Evolutionary conservation across 2,329 filamentous ascomycete genomes (phyloP).

Genomic region (Nemania diffusa): DNA sequence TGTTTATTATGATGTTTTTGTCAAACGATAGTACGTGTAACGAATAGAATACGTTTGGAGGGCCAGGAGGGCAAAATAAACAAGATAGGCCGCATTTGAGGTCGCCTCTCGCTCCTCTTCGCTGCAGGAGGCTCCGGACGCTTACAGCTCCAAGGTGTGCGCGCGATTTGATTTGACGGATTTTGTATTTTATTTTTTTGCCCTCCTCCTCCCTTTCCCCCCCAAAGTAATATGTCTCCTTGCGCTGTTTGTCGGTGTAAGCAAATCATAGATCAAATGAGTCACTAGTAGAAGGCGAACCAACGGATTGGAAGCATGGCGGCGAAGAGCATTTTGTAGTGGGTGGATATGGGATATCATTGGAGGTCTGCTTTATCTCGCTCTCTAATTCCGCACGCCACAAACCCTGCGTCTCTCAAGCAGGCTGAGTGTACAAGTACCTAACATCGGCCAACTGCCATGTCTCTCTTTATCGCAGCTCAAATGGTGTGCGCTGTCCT

Average conservation of each 20-base stretch:
- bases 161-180: slow-evolving; percentile 18
- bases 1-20: not conserved
- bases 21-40: not conserved
- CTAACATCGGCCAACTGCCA: slow-evolving; percentile 22
- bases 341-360: slow-evolving; percentile 33
- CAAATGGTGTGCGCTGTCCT: slow-evolving; percentile 12
- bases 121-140: slow-evolving; percentile 20
- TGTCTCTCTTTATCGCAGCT: slow-evolving; percentile 12
- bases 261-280: slow-evolving; percentile 13
- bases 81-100: slow-evolving; percentile 31
- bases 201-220: not conserved
- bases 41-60: not conserved
- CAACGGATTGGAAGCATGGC: slow-evolving; percentile 1
- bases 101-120: slow-evolving; percentile 33
- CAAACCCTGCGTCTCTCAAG: slow-evolving; percentile 21
- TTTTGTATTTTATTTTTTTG: not conserved
- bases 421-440: slow-evolving; percentile 9
- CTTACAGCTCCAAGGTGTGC: slow-evolving; percentile 25
- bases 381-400: slow-evolving; percentile 17
- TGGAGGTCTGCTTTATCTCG: slow-evolving; percentile 22
- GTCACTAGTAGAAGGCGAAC: slow-evolving; percentile 6
- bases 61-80: not conserved
- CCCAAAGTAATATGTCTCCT: not conserved
- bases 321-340: slow-evolving; percentile 18
- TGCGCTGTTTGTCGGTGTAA: slow-evolving; percentile 22